These are phyloP conservation scores for Solanum sejunctum DNA, from an alignment of 257 asterid genomes.

Conservation along the genomic window DNA sequence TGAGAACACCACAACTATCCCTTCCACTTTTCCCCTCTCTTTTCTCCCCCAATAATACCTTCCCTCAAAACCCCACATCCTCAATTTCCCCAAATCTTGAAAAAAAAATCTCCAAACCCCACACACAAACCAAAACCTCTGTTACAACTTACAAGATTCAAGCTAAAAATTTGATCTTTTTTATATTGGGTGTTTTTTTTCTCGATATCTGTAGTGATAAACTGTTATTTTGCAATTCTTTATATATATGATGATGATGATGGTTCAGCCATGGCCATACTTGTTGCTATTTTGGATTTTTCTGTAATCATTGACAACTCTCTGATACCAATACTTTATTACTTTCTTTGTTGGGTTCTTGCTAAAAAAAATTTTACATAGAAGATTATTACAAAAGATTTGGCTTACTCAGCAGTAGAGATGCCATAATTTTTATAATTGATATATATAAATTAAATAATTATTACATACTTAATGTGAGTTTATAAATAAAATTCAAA, in stretches of 20 bases:
- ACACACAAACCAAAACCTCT: neutral
- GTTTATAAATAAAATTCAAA: too few relatives aligned
- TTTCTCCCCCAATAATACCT: conserved; percentile 77
- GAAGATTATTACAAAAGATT: too few relatives aligned
- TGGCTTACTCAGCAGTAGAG: too few relatives aligned
- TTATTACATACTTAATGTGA: too few relatives aligned
- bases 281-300: neutral
- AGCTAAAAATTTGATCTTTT: neutral
- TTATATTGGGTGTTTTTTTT: neutral
- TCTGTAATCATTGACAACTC: neutral
- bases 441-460: too few relatives aligned
- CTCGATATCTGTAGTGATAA: neutral
- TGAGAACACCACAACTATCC: conserved; percentile 75
- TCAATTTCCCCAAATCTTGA: neutral
- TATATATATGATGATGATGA: neutral
- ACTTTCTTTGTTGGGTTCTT: neutral
- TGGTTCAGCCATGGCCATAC: neutral
- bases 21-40: conserved; percentile 56
- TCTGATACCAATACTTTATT: neutral
- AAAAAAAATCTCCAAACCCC: neutral
- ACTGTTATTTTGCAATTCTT: neutral
- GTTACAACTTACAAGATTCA: neutral
- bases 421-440: too few relatives aligned
- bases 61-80: conserved; percentile 96
- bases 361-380: too few relatives aligned